A percentile compares a stretch with the other conserved stretches of the same genome.
Conservation (phyloP, 768 basidiomycete genomes). For the Tulasnella sp. region DNA sequence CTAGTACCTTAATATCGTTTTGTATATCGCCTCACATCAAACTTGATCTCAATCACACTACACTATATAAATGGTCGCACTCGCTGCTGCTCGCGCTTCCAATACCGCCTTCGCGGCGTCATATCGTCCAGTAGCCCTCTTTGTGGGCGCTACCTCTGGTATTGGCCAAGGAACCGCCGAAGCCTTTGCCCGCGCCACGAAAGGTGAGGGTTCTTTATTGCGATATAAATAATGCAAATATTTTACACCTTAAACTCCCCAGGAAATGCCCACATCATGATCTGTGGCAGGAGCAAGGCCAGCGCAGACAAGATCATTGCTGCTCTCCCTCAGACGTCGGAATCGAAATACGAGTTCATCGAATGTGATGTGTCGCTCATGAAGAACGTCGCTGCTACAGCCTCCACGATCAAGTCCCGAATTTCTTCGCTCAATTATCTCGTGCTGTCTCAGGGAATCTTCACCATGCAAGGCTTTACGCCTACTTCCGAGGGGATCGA, state of each 20-base stretch:
- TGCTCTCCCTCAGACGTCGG: conserved; percentile 12
- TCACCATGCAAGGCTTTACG: conserved; percentile 14
- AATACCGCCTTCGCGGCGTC: neutral
- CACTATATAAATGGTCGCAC: neutral
- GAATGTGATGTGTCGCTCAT: conserved; percentile 23
- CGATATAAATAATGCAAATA: neutral
- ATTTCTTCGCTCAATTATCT: conserved; percentile 12
- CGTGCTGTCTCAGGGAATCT: conserved; percentile 13
- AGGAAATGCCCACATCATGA: conserved; percentile 18
- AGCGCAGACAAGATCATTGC: conserved; percentile 20
- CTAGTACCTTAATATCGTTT: too few relatives aligned
- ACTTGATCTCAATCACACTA: too few relatives aligned
- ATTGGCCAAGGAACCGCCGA: conserved; percentile 12
- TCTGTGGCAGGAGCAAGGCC: conserved; percentile 19
- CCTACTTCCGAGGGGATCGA: conserved; percentile 17
- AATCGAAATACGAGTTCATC: conserved; percentile 25
- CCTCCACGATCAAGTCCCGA: neutral
- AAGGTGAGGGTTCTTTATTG: neutral
- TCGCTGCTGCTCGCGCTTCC: neutral
- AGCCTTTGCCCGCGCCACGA: conserved; percentile 12
- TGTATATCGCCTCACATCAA: too few relatives aligned
- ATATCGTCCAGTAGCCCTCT: conserved; percentile 14
- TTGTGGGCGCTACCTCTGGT: conserved; percentile 17
- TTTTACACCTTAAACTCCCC: neutral
- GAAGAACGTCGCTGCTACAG: conserved; percentile 16